These are phyloP conservation scores for Moricandia arvensis DNA, from an alignment of 345 rosid genomes.

Conservation along the genomic window DNA sequence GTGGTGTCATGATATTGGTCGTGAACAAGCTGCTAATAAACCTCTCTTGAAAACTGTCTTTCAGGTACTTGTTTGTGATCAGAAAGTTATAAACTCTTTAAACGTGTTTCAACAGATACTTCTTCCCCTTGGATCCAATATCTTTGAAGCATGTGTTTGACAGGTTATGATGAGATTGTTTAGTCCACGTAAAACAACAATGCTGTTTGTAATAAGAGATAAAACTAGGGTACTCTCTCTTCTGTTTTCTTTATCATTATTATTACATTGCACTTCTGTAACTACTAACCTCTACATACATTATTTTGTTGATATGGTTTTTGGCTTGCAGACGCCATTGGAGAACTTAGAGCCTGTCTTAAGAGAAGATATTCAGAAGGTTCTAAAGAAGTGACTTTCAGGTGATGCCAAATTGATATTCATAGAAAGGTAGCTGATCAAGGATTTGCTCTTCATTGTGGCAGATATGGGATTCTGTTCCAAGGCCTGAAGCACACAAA, in stretches of 20 bases:
- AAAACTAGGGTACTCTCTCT: slow-evolving; percentile 71
- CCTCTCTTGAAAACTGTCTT: slow-evolving; percentile 95
- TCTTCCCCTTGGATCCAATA: slow-evolving; percentile 4
- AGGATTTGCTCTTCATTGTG: slow-evolving; percentile 16
- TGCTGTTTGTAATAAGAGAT: slow-evolving; percentile 95
- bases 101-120: not conserved
- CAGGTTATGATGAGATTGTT: slow-evolving; percentile 99
- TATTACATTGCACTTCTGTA: not conserved
- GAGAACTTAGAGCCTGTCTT: slow-evolving; percentile 89
- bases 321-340: slow-evolving; percentile 66
- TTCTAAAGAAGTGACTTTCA: slow-evolving; percentile 22
- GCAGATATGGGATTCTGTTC: slow-evolving; percentile 96
- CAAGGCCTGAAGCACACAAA: slow-evolving; percentile 85
- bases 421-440: slow-evolving; percentile 17
- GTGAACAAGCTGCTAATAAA: slow-evolving; percentile 99
- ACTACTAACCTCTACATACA: too few relatives aligned
- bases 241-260: not conserved
- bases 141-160: slow-evolving; percentile 23
- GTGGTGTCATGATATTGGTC: slow-evolving; percentile 99
- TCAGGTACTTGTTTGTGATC: slow-evolving; percentile 53
- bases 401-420: slow-evolving; percentile 3
- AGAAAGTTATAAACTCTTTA: slow-evolving; percentile 1
- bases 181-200: slow-evolving; percentile 96
- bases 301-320: not conserved
- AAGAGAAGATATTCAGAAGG: slow-evolving; percentile 97